Percentiles rank a stretch among this genome's conserved stretches.
phyloP scores from a whole-genome alignment of 2,329 filamentous ascomycete genomes.

The Colletotrichum karsti region DNA sequence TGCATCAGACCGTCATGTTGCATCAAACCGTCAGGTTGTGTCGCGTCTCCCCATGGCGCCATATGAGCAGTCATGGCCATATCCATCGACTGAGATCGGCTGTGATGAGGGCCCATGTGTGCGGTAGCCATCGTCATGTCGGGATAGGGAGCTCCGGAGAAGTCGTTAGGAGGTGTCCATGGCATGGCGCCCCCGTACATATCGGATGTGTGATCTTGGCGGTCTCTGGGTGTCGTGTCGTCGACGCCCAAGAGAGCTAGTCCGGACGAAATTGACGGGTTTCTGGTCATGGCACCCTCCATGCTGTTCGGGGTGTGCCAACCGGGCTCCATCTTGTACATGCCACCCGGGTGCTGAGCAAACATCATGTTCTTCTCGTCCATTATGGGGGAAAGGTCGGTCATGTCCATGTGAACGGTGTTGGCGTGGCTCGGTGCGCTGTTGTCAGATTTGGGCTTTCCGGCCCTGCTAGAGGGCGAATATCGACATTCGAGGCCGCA shows the following conservation, averaged over 20 bases:
- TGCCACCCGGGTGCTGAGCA: conserved; percentile 34
- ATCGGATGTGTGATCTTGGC: conserved; percentile 34
- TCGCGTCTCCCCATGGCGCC: conserved; percentile 38
- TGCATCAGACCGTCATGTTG: conserved; percentile 40
- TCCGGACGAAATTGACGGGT: conserved; percentile 43
- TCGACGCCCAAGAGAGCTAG: conserved; percentile 41
- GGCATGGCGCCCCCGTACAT: conserved; percentile 47
- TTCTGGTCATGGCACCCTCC: conserved; percentile 42
- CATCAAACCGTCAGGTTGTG: conserved; percentile 40
- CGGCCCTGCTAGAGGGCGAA: conserved; percentile 59
- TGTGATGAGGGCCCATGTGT: conserved; percentile 36
- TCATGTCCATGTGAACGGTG: conserved; percentile 32
- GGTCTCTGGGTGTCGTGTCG: conserved; percentile 31
- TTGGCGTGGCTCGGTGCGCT: conserved; percentile 30
- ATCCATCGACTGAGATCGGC: conserved; percentile 47
- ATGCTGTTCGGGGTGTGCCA: conserved; percentile 49
- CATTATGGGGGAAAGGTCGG: conserved; percentile 33
- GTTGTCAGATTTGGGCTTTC: conserved; percentile 54
- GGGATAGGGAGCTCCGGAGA: conserved; percentile 40
- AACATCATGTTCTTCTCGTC: conserved; percentile 42
- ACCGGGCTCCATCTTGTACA: conserved; percentile 46
- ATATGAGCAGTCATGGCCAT: conserved; percentile 38
- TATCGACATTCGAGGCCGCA: conserved; percentile 60
- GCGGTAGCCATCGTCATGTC: conserved; percentile 41
- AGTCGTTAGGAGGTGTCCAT: conserved; percentile 49